phyloP scores from a whole-genome alignment of 2,329 filamentous ascomycete species.

The Sporothrix brasiliensis region DNA sequence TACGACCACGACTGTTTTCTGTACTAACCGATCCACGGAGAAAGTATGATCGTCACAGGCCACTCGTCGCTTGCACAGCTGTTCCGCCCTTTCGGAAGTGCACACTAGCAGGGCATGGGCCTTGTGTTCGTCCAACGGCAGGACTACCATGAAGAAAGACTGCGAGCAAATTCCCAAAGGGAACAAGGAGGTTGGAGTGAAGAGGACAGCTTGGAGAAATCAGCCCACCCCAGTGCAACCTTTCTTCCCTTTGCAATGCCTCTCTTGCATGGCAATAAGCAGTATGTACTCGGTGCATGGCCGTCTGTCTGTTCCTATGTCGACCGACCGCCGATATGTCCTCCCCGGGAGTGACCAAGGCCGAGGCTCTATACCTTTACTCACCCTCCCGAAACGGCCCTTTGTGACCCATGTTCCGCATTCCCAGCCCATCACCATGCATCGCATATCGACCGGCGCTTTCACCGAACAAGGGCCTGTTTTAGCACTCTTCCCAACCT shows the following conservation, averaged over 20 bases:
- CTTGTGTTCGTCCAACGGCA: not conserved
- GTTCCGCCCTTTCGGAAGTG: not conserved
- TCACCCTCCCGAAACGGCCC: not conserved
- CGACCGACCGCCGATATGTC: not conserved
- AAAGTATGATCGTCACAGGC: constrained; percentile 14
- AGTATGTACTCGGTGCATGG: not conserved
- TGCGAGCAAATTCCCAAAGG: not conserved
- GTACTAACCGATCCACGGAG: not conserved
- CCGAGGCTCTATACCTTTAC: not conserved
- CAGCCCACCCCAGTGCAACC: not conserved
- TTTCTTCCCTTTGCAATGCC: not conserved
- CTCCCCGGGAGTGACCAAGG: constrained; percentile 1
- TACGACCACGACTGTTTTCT: not conserved
- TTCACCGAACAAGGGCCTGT: not conserved
- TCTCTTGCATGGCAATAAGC: not conserved
- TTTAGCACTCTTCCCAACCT: too few relatives aligned
- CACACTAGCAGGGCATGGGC: not conserved
- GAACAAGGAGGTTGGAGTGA: not conserved
- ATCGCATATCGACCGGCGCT: not conserved
- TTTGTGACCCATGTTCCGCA: not conserved
- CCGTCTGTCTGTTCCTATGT: not conserved
- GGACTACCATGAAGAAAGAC: not conserved
- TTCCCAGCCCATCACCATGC: too few relatives aligned
- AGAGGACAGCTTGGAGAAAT: not conserved
- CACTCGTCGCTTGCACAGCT: not conserved